Percentiles rank a stretch among this genome's conserved stretches.
Evolutionary conservation across 2,329 filamentous ascomycete species (phyloP).

Genomic region (Colletotrichum tamarilloi): DNA sequence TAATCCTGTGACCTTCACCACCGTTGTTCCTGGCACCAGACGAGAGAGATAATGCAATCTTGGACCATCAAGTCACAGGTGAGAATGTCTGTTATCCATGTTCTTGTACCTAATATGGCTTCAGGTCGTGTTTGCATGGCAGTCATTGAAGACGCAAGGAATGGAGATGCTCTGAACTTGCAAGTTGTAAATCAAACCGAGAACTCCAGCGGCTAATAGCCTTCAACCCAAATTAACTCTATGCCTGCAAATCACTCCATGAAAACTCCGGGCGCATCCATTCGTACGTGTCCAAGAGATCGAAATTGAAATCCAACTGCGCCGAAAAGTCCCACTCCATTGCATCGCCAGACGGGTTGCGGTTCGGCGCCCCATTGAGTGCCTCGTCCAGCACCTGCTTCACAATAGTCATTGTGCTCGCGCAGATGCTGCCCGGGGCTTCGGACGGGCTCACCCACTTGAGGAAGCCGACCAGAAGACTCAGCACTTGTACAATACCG

Average conservation of each 20-base stretch:
- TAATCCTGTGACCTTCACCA: too few relatives aligned
- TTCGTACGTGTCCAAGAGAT: conserved; percentile 61
- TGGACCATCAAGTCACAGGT: not conserved
- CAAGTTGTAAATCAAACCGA: not conserved
- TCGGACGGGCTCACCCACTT: conserved; percentile 61
- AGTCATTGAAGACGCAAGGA: too few relatives aligned
- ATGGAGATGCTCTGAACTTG: not conserved
- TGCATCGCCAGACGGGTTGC: conserved; percentile 30
- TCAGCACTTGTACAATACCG: conserved; percentile 63
- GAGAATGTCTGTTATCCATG: too few relatives aligned
- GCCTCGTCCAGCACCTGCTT: conserved; percentile 61
- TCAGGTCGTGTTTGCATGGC: too few relatives aligned
- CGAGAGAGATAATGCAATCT: not conserved
- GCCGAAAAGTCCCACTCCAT: conserved; percentile 48
- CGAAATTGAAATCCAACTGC: conserved; percentile 55
- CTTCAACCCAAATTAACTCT: not conserved
- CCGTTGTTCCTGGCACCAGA: too few relatives aligned
- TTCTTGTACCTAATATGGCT: too few relatives aligned
- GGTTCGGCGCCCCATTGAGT: conserved; percentile 50
- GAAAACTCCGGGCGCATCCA: conserved; percentile 49
- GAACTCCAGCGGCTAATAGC: not conserved
- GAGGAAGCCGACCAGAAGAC: conserved; percentile 60
- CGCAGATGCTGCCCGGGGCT: conserved; percentile 59
- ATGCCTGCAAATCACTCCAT: conserved; percentile 3
- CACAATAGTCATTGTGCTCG: conserved; percentile 58